Conservation (phyloP, 805 yeast species). For the Sugiyamaella chiloensis region DNA sequence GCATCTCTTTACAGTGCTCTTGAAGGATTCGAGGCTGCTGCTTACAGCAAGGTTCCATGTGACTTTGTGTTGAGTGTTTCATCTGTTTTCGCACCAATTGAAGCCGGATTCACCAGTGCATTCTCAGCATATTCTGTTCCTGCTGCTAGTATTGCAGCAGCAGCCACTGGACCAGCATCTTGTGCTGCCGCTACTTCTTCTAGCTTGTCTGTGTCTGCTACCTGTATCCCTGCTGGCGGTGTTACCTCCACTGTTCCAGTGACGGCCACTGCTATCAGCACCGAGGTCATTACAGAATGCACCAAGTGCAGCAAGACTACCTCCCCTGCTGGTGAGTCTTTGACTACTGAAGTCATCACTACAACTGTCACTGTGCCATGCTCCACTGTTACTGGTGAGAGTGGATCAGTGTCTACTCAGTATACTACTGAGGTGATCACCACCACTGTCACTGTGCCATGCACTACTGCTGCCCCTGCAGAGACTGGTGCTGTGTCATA, state of each 20-base stretch:
- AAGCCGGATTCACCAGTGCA: constrained; percentile 13
- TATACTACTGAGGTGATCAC: constrained; percentile 8
- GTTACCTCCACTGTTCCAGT: constrained; percentile 4
- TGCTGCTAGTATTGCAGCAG: constrained; percentile 5
- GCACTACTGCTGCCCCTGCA: constrained; percentile 7
- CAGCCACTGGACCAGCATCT: constrained; percentile 2
- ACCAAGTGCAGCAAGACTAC: constrained; percentile 5
- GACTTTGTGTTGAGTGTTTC: constrained; percentile 13
- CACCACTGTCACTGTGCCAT: constrained; percentile 9
- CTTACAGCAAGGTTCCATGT: constrained; percentile 4
- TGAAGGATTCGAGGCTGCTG: constrained; percentile 1
- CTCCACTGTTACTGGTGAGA: not conserved
- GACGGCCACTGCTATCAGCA: constrained; percentile 5
- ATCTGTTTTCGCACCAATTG: constrained; percentile 16
- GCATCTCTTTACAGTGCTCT: constrained; percentile 14
- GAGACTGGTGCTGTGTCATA: not conserved
- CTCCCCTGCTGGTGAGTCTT: not conserved
- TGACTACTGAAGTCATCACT: not conserved
- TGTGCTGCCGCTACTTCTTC: not conserved
- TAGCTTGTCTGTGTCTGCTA: constrained; percentile 5
- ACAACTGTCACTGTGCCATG: constrained; percentile 3
- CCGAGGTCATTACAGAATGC: constrained; percentile 12
- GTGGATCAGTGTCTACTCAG: not conserved
- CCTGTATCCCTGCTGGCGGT: constrained; percentile 5
- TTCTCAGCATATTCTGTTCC: constrained; percentile 13